A percentile compares a stretch with the other conserved stretches of the same genome.
These are phyloP conservation scores for Salix udensis DNA, from an alignment of 345 rosid species.

Conservation along the genomic window DNA sequence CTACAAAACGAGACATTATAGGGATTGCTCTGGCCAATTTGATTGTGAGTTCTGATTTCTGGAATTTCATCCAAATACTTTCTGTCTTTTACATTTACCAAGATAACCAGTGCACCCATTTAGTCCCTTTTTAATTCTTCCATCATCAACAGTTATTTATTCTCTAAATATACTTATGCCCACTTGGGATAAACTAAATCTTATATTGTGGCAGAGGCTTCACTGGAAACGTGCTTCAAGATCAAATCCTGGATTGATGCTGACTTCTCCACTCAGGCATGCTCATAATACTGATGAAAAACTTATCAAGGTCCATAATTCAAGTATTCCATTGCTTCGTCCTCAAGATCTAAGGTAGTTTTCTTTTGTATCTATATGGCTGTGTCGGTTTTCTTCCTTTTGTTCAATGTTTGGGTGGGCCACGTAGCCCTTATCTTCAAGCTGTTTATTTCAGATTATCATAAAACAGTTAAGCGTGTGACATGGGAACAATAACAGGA, in stretches of 20 bases:
- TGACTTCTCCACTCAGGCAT: slow-evolving; percentile 81
- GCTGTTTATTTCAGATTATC: not conserved
- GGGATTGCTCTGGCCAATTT: slow-evolving; percentile 93
- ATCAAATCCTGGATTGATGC: slow-evolving; percentile 71
- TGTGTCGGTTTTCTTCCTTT: not conserved
- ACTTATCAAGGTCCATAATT: slow-evolving; percentile 35
- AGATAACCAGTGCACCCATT: not conserved
- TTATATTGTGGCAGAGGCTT: slow-evolving; percentile 58
- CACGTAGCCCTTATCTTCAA: not conserved
- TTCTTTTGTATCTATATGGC: not conserved
- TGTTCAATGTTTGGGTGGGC: not conserved
- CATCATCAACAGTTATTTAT: not conserved
- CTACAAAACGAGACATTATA: slow-evolving; percentile 74
- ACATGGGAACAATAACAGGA: not conserved
- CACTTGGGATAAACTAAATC: not conserved
- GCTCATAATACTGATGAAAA: slow-evolving; percentile 35
- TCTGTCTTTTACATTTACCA: not conserved
- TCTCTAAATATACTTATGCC: not conserved
- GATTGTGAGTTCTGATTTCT: slow-evolving; percentile 53
- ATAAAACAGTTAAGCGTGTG: not conserved
- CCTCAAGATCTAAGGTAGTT: slow-evolving; percentile 74
- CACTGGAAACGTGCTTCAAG: slow-evolving; percentile 92
- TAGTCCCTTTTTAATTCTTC: not conserved
- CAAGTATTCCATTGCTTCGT: slow-evolving; percentile 53
- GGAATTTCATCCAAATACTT: not conserved